Evolutionary conservation across 208 protist species (phyloP), one percentile per base, ranked within the genome.

Genomic region (Trichomonas gallinae): DNA sequence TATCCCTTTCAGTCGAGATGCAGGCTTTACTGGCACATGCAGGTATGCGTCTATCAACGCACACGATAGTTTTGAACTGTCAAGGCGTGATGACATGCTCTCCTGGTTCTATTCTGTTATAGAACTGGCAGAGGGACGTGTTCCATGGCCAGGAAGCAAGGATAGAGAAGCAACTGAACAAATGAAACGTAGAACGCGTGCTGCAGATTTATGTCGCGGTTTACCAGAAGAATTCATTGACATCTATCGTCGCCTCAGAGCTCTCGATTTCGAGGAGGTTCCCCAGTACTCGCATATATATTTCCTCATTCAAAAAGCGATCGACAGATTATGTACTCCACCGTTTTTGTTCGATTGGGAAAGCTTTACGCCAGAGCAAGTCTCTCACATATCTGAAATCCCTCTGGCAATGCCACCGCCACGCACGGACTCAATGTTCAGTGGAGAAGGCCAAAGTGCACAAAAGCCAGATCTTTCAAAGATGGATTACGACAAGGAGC

Each of bases 71-170:
- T 48, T 23, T 17, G 44, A 51, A 38, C 44, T 58, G 3, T 51
- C 44, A 13, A 23, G 44, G 21, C 40, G 87, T 15, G 87, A 93
- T 93, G 87, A 93, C 51, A n/a, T 93, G 44, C 40, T 93, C 38
- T 93, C 87, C 21, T 93, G 87, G 87, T 93, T 93, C 31, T 93
- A 93, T 38, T 93, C 87, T n/a, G 17, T 93, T 9, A 51, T 93
- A 34, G 87, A 93, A 38, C 17, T 93, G 3, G 87, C 87, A 17
- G 44, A 93, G 46, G 23, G n/a, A 38, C 21, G 44, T 0, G 44
- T 93, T 38, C 87, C 87, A 38, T 93, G 87, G 87, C 44, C 40
- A 1, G 44, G 44, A 9, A 34, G 40, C 11, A 34, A 26, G 10
- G 87, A 93, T 38, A 4, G 44, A 23, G 87, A 48, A 11, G 26